Conservation (phyloP, 164 flowering plant genomes). For the Santalum album region DNA sequence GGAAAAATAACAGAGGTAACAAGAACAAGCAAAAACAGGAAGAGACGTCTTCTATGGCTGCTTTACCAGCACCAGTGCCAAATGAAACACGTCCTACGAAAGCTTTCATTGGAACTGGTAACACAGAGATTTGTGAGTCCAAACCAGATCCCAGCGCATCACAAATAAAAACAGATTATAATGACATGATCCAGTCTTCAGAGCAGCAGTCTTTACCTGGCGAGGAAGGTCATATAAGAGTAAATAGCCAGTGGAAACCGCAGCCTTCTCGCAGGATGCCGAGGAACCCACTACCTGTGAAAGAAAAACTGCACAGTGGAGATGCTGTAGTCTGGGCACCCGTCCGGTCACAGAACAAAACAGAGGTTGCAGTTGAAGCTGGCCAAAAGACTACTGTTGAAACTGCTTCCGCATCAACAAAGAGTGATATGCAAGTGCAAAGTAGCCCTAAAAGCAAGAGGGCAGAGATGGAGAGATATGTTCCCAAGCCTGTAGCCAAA, state of each 20-base stretch:
- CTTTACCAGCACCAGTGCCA: conserved; percentile 15
- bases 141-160: conserved; percentile 18
- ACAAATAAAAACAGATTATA: conserved; percentile 19
- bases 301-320: conserved; percentile 44
- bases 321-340: conserved; percentile 92
- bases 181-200: conserved; percentile 18
- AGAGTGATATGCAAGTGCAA: conserved; percentile 32
- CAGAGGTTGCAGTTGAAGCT: conserved; percentile 36
- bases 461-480: conserved; percentile 94
- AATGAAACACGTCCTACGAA: conserved; percentile 21
- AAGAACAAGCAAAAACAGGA: conserved; percentile 61
- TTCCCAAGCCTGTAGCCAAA: conserved; percentile 88
- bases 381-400: conserved; percentile 22
- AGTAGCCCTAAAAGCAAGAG: conserved; percentile 64
- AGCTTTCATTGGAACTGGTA: conserved; percentile 21
- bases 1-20: conserved; percentile 36
- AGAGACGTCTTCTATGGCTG: conserved; percentile 19
- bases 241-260: conserved; percentile 46
- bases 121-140: conserved; percentile 21
- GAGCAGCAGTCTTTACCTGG: conserved; percentile 26
- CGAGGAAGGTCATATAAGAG: conserved; percentile 44
- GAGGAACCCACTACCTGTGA: conserved; percentile 40
- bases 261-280: conserved; percentile 50
- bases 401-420: conserved; percentile 17
- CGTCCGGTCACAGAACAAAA: conserved; percentile 50